Base-by-base conservation (phyloP, 192 early-diverging fungal genomes). In the Martensiomyces pterosporus region DNA sequence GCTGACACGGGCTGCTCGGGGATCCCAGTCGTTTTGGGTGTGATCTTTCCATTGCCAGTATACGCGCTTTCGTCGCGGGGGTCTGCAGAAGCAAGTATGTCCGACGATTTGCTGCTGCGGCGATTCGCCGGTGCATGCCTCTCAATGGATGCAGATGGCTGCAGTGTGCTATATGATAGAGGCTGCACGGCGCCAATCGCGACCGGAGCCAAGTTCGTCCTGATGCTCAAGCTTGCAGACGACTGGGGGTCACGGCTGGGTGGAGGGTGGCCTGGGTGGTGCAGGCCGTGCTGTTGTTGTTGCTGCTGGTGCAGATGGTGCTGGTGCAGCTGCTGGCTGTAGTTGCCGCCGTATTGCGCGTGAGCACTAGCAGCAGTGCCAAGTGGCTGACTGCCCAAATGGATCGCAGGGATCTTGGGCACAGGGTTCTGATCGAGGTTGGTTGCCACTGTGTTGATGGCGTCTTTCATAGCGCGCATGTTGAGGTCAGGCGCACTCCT, bases 401-500 rank as follows among this genome's bases (percentile, higher is more conserved):
- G n/a, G n/a, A n/a, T n/a, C 2, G 68, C 38, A 1, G 68, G 68
- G 9, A 72, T 59, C 41, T 39, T 48, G 2, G 68, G 68, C n/a
- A 72, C 52, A 1, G 68, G 68, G 41, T 64, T 64, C 13, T 43
- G 52, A 27, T 41, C 47, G 6, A 60, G 21, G 18, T 67, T 43
- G 15, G 55, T 49, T 0, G 63, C 55, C 7, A 61, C 55, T 2
- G 52, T 35, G 34, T 36, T 25, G 24, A 74, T 52, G 12, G 64
- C 59, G 15, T 33, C 55, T 8, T 46, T 56, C 64, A 74, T 61
- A 3, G 47, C 38, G 39, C 51, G 49, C 63, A 74, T 33, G 25
- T 62, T 57, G 32, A 74, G 70, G 35, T 74, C 70, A 2, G 70
- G 70, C 35, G 70, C 55, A 23, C 70, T 74, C 42, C 64, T 63